Evolutionary conservation across 441 rosid species (phyloP), one percentile per base, ranked within the genome.

Genomic region (Pelargonium australe): DNA sequence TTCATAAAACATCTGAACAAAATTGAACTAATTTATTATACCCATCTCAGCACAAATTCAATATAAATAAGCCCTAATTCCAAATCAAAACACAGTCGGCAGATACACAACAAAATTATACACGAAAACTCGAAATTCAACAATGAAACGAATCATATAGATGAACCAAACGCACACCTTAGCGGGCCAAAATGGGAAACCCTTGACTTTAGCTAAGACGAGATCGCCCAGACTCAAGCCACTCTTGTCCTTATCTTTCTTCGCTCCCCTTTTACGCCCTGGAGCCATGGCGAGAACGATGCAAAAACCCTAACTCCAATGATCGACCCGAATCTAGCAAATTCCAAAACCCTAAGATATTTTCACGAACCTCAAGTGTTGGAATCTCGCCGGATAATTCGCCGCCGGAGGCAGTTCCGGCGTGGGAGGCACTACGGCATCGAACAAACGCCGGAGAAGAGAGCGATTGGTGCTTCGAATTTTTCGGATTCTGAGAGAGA

Each of bases 121-220:
- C n/a, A 60, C 14, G 23, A 60, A 28, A 58, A 19, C 63, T 13
- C 64, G 2, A 60, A 60, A 20, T 20, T 23, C 12, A 10, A 9
- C 25, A 31, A 60, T 12, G 37, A 60, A 28, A 60, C 12, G 14
- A 12, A 60, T 4, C 63, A 20, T 5, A 57, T 8, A 57, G 28
- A 19, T 19, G 23, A 57, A 23, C 28, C 9, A 19, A 57, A 57
- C 16, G 28, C 64, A 31, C 43, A 95, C 99, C 96, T 89, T 88
- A 66, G 99, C 99, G 81, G 98, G 99, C 99, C 99, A 95, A 81
- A 85, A 81, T 71, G 97, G 99, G 80, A 86, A 89, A 23, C 99
- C 99, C 87, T 96, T 91, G 81, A 96, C 98, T 82, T 89, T 96
- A 73, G 99, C 97, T 49, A 92, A 95, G 66, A 96, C 97, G 68